Evolutionary conservation across 129 eudicot genomes (phyloP).

Genomic region (Ambrosia artemisiifolia): DNA sequence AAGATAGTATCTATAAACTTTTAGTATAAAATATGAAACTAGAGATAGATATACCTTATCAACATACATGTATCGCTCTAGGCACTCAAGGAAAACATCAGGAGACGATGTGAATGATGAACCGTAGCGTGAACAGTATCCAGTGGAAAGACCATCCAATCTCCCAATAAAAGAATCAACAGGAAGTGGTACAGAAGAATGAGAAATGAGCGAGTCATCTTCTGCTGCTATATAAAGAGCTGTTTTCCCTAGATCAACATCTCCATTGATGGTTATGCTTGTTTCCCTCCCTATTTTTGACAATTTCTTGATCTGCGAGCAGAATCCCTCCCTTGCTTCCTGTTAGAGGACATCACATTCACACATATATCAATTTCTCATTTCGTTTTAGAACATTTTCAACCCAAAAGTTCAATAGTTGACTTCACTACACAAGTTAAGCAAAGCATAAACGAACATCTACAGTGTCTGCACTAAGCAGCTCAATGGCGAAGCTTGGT

Average conservation of each 20-base stretch:
- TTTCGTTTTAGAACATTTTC: background rate
- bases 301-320: constrained; percentile 49
- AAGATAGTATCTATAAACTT: background rate
- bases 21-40: background rate
- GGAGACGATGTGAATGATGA: constrained; percentile 70
- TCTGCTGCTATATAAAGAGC: constrained; percentile 90
- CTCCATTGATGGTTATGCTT: constrained; percentile 58
- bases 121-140: constrained; percentile 60
- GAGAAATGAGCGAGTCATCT: constrained; percentile 86
- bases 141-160: constrained; percentile 68
- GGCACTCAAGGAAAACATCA: constrained; percentile 55
- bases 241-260: constrained; percentile 69
- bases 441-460: background rate
- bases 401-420: background rate
- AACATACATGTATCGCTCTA: constrained; percentile 70
- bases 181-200: constrained; percentile 93
- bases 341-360: constrained; percentile 29
- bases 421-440: background rate
- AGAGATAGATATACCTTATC: constrained; percentile 46
- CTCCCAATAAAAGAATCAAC: constrained; percentile 79
- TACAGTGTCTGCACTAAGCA: background rate
- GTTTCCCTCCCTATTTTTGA: constrained; percentile 72
- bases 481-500: too few species aligned
- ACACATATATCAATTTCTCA: background rate
- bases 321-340: constrained; percentile 84